Base-by-base conservation (phyloP, 768 basidiomycete genomes). In the Amanita inopinata region DNA sequence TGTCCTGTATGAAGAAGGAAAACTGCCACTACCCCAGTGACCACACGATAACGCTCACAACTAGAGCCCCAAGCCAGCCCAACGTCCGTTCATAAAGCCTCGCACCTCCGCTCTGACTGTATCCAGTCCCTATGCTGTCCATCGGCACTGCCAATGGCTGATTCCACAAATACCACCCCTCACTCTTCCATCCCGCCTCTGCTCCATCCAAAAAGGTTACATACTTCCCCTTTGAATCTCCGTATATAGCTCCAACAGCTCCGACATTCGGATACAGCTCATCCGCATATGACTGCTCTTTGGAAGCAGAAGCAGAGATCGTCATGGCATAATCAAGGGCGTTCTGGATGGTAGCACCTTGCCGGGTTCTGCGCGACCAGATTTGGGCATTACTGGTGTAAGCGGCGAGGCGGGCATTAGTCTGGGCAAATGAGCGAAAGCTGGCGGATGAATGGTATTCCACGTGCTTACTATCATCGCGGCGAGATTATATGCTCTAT, bases 401-500 rank as follows among this genome's bases (percentile, higher is more conserved):
- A 23, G 62, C 58, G 12, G 62, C 71, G 27, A 83, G 54, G 27
- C 71, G 69, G 2, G 76, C 79, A 47, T 74, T 76, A 4, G 75
- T 75, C 76, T 80, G 39, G 2, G n/a, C n/a, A n/a, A 41, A 30
- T 18, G 31, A 27, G 6, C 5, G n/a, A 38, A 32, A 19, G 31
- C 20, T 31, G 20, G 20, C 30, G 14, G 18, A 27, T 14, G 44
- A 24, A 17, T 31, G 38, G 31, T 2, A 28, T n/a, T 5, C 35
- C n/a, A 17, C 38, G 4, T 6, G 55, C 72, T 54, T 47, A 80
- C 78, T 37, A 80, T 74, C 73, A 82, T 76, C 5, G 77, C 80
- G 1, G 73, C 75, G 11, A 82, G 64, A 48, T 84, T 84, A 59
- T 79, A 83, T 0, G 71, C 68, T 7, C 76, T 69, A 53, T 83